Base-by-base conservation (phyloP, 2,329 filamentous ascomycete species). In the Acarospora socialis region DNA sequence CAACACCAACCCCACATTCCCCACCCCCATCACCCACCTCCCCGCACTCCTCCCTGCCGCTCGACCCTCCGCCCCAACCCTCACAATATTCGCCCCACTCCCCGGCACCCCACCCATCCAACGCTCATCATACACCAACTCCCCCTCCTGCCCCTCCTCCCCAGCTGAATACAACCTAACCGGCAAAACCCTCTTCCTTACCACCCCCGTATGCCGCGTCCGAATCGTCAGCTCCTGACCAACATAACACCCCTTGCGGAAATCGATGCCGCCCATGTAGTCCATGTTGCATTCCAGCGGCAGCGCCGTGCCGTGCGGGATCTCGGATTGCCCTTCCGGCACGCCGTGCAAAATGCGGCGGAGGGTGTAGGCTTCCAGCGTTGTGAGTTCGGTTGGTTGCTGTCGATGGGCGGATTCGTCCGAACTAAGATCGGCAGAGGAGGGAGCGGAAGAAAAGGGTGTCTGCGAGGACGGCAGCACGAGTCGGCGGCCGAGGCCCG, bases 211-310 rank as follows among this genome's bases (percentile, higher is more conserved):
- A 56, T 98, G 90, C 52, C 86, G 79, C 2, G 90, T 98, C 24
- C 90, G 77, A 43, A 95, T 93, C 2, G 90, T 95, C 41, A 98
- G 68, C 55, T 98, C 90, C 57, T 98, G 90, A 0, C 90, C 90
- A 5, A 95, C 73, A 55, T 98, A 98, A 58, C 90, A 98, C 5
- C 90, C 90, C 60, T 98, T 98, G 50, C 74, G 74, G 60, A 90
- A 98, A 56, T 94, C 82, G 43, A 98, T 77, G 16, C 74, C 90
- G 28, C 71, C 69, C 67, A 81, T 81, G 37, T 81, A 60, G 55
- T 98, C 90, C 52, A 95, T 68, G 53, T 94, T 94, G 50, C 68
- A 77, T 56, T 95, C 87, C 54, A 86, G 77, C 1, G 90, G 87
- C 33, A 98, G 63, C 1, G 83, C 75, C 12, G 67, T 60, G 42